Percentiles rank a stretch among this genome's conserved stretches.
phyloP scores from a whole-genome alignment of 345 rosid genomes.

The Syzygium aromaticum region DNA sequence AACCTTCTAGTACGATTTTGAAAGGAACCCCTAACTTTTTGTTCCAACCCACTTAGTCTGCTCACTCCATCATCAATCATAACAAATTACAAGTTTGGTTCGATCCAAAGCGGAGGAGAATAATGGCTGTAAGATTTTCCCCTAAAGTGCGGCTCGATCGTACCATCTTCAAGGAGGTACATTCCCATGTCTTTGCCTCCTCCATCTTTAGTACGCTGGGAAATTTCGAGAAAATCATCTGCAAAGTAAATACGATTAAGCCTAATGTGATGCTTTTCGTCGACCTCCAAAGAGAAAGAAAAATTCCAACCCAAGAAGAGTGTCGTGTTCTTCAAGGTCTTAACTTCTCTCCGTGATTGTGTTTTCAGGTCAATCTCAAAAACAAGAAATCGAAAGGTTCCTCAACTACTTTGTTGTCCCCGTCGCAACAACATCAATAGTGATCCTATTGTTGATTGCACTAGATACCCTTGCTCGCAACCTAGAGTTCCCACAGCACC shows the following conservation, averaged over 20 bases:
- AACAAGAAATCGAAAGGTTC: neutral
- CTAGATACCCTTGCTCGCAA: neutral
- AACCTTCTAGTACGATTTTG: too few relatives aligned
- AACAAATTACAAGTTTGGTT: neutral
- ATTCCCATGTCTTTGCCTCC: too few relatives aligned
- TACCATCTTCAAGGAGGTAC: too few relatives aligned
- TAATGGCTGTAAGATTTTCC: too few relatives aligned
- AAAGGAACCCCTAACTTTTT: too few relatives aligned
- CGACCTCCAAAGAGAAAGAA: neutral
- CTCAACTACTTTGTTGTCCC: neutral
- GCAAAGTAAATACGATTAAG: neutral
- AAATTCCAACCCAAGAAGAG: neutral
- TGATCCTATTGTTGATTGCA: neutral
- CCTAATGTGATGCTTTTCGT: neutral
- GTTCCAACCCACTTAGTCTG: too few relatives aligned
- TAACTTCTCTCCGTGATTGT: neutral
- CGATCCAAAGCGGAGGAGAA: too few relatives aligned
- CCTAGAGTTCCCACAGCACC: neutral
- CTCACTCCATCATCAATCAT: neutral
- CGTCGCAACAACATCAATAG: neutral
- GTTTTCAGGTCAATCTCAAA: neutral
- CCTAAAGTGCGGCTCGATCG: too few relatives aligned
- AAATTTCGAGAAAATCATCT: too few relatives aligned
- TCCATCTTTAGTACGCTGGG: too few relatives aligned
- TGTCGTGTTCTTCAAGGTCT: neutral